phyloP scores from a whole-genome alignment of 2,329 filamentous ascomycete species.

The Incumbomyces delicatus region DNA sequence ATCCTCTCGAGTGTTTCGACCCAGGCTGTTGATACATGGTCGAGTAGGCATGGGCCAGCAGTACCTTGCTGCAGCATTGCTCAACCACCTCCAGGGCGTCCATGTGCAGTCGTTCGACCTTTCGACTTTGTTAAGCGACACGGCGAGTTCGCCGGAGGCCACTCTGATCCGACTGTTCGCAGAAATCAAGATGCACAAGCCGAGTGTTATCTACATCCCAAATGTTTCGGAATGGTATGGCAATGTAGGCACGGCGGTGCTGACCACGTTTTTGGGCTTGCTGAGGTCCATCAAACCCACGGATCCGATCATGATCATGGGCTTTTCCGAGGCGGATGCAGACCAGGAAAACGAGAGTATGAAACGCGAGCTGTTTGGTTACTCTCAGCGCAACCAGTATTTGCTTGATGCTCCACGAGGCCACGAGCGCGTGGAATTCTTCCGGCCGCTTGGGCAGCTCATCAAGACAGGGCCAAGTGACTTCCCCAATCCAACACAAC shows the following conservation, averaged over 20 bases:
- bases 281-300: constrained; percentile 76
- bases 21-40: constrained; percentile 76
- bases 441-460: constrained; percentile 62
- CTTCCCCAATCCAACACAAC: constrained; percentile 75
- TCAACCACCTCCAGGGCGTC: constrained; percentile 86
- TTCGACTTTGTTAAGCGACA: constrained; percentile 74
- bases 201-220: constrained; percentile 90
- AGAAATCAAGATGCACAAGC: constrained; percentile 88
- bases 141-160: constrained; percentile 69
- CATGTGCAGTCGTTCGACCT: constrained; percentile 94
- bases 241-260: constrained; percentile 52
- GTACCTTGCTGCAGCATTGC: constrained; percentile 73
- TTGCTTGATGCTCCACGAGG: constrained; percentile 57
- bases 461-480: constrained; percentile 70
- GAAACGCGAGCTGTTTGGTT: constrained; percentile 73
- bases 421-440: constrained; percentile 63
- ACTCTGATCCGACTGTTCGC: constrained; percentile 84
- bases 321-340: constrained; percentile 69
- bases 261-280: constrained; percentile 75
- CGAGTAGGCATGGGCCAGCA: constrained; percentile 82
- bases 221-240: constrained; percentile 81
- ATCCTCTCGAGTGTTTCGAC: constrained; percentile 75
- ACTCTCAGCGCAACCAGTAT: constrained; percentile 68
- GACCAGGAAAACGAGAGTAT: constrained; percentile 55
- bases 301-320: constrained; percentile 79